These are phyloP conservation scores for Mrakiaceae sp. DNA, from an alignment of 1,284 basidiomycete species.

Conservation along the genomic window DNA sequence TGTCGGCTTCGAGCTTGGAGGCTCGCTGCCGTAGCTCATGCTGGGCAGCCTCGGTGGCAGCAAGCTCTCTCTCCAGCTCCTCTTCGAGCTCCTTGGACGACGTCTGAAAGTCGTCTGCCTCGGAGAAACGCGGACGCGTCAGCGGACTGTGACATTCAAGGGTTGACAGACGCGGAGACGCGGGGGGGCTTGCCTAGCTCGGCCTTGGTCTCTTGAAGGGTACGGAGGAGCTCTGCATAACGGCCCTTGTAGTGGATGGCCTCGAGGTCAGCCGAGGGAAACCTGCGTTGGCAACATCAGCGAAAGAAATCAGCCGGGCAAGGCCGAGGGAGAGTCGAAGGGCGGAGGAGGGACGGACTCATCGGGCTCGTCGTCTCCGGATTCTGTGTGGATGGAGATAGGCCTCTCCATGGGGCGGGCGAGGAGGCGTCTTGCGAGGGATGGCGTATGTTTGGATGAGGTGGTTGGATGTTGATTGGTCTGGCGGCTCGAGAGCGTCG, in stretches of 20 bases:
- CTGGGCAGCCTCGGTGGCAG: constrained; percentile 74
- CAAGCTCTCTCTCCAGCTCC: constrained; percentile 79
- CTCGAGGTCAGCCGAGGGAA: constrained; percentile 32
- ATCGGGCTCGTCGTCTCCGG: constrained; percentile 8
- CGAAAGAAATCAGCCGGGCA: neutral
- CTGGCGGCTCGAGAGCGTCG: no score
- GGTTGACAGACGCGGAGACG: neutral
- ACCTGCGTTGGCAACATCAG: constrained; percentile 21
- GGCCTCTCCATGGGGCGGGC: neutral
- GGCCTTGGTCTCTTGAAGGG: constrained; percentile 68
- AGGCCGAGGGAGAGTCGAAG: neutral
- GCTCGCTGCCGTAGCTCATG: constrained; percentile 66
- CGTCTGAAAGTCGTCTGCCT: constrained; percentile 67
- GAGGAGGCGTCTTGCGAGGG: no score
- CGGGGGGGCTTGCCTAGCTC: constrained; percentile 45
- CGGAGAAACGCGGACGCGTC: constrained; percentile 4
- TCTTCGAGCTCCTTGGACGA: constrained; percentile 88
- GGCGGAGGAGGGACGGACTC: constrained; percentile 1
- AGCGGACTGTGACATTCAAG: neutral
- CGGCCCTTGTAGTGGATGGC: constrained; percentile 62
- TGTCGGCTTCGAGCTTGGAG: constrained; percentile 60
- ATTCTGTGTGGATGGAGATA: neutral
- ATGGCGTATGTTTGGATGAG: no score
- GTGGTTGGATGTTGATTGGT: no score
- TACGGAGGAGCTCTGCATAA: constrained; percentile 72